Percentiles rank a stretch among this genome's conserved stretches.
These are phyloP conservation scores for Trichoderma citrinoviride DNA, from an alignment of 2,329 filamentous ascomycete species.

Conservation along the genomic window DNA sequence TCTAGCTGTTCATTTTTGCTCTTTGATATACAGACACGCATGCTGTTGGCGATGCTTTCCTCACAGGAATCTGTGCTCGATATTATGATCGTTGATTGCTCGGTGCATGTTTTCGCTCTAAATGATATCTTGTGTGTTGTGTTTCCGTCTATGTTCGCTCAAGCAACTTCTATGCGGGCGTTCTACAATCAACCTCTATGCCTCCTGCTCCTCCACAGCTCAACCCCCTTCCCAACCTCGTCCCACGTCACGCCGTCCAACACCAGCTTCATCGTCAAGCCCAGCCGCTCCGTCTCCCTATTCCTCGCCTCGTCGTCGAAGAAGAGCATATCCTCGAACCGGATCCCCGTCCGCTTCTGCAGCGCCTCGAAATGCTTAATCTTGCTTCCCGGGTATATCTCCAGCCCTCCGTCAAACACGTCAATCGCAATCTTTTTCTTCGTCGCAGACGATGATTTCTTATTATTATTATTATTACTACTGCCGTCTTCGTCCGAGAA, in stretches of 20 bases:
- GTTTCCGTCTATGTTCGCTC: not conserved
- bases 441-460: not conserved
- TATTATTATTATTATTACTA: not conserved
- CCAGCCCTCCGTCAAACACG: conserved; percentile 58
- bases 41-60: not conserved
- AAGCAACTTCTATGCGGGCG: too few relatives aligned
- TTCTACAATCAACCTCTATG: conserved; percentile 28
- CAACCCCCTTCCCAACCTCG: conserved; percentile 77
- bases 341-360: conserved; percentile 65
- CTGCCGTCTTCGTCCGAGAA: conserved; percentile 5
- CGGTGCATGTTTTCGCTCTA: not conserved
- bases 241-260: conserved; percentile 71
- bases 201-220: conserved; percentile 74
- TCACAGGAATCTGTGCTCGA: not conserved
- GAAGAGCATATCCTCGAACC: conserved; percentile 85
- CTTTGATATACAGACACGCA: not conserved
- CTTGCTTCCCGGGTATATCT: conserved; percentile 77
- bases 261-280: conserved; percentile 82
- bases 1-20: not conserved
- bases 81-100: conserved; percentile 7
- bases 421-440: conserved; percentile 46
- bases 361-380: conserved; percentile 79
- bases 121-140: not conserved
- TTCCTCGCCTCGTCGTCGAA: conserved; percentile 93
- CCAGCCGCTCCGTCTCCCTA: conserved; percentile 72